Base-by-base conservation (phyloP, 2,329 filamentous ascomycete species). In the Chaetoscypha palmicola region DNA sequence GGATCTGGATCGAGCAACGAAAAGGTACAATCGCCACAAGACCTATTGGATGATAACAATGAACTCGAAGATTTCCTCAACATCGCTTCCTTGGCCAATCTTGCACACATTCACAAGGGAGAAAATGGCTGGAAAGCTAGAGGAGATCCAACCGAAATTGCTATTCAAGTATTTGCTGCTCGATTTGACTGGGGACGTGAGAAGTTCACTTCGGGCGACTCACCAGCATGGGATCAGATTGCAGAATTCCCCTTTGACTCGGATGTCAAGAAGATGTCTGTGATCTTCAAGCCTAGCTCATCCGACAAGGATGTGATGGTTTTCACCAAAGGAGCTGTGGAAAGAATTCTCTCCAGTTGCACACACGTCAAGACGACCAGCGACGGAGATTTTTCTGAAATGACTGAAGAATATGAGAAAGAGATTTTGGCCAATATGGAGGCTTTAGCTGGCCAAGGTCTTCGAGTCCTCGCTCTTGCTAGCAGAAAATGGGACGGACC, bases 161-260 rank as follows among this genome's bases (percentile, higher is more conserved):
- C 83, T 1, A 83, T 87, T 35, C 81, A 86, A 53, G 83, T 87
- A 0, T 85, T 87, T 57, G 79, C 81, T 7, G 76, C 74, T 32
- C 76, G 83, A 10, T 87, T 87, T 58, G 67, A 76, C 43, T 78
- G 77, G 70, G 79, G 79, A 48, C 70, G 75, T 7, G 66, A 71
- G 12, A 65, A 66, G 7, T 71, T 75, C 52, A 72, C 70, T 0
- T 65, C 67, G 10, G 74, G 71, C 2, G 66, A 74, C 1, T 64
- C 64, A 3, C 66, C 73, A 0, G 55, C 67, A 21, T 82, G 77
- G 77, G 67, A 65, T 16, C 69, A 82, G 52, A 64, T 80, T 19
- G 76, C 78, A 1, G 83, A 87, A 54, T 85, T 83, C 46, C 83
- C 81, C 0, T 88, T 87, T 50, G 83, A 87, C 57, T 86, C 81